A percentile compares a stretch with the other conserved stretches of the same genome.
phyloP scores from a whole-genome alignment of 2,329 filamentous ascomycete genomes.

The Nannizziopsis barbatae region DNA sequence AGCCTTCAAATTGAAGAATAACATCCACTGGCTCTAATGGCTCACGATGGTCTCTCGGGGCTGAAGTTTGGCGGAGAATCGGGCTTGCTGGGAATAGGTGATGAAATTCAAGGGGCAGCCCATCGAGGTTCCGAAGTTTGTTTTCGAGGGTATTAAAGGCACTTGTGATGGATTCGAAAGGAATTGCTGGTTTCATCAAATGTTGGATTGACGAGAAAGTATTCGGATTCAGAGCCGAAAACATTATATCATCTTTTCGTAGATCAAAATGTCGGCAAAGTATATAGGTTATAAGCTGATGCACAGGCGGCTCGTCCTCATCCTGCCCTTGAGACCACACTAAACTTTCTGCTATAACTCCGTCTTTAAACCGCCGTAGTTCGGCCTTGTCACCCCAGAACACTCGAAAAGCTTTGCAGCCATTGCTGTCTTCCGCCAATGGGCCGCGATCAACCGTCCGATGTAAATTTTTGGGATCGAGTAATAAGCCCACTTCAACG shows the following conservation, averaged over 20 bases:
- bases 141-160: conserved; percentile 64
- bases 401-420: conserved; percentile 66
- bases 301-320: conserved; percentile 50
- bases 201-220: conserved; percentile 25
- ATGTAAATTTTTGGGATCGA: conserved; percentile 60
- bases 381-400: conserved; percentile 97
- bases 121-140: conserved; percentile 64
- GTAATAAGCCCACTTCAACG: conserved; percentile 55
- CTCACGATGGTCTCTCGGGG: conserved; percentile 19
- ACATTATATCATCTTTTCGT: conserved; percentile 41
- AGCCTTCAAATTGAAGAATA: conserved; percentile 84
- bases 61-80: conserved; percentile 60
- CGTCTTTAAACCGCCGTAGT: conserved; percentile 86
- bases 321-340: conserved; percentile 63
- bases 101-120: conserved; percentile 75
- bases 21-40: conserved; percentile 55
- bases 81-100: conserved; percentile 65
- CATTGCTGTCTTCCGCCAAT: conserved; percentile 70
- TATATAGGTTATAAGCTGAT: conserved; percentile 67
- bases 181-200: conserved; percentile 18
- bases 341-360: conserved; percentile 82
- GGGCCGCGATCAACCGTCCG: conserved; percentile 82
- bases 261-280: conserved; percentile 58
- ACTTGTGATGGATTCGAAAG: conserved; percentile 58
- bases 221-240: conserved; percentile 40